Base-by-base conservation (phyloP, 371 early-diverging fungal species). In the Mortierella sp. region DNA sequence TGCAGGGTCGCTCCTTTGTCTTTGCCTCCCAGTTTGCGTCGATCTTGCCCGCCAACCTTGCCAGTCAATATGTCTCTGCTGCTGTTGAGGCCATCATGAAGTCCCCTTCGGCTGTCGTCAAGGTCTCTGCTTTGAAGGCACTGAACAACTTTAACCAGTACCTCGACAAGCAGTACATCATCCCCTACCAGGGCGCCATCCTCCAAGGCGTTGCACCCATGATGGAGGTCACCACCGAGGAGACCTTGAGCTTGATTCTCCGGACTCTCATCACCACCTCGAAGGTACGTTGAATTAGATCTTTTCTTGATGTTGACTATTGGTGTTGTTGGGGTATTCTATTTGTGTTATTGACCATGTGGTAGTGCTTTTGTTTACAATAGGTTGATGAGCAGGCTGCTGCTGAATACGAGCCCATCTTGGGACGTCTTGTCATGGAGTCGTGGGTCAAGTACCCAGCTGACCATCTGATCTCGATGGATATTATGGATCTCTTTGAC, bases 1-100 rank as follows among this genome's bases (percentile, higher is more conserved):
- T 95, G 73, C 96, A 96, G 85, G 96, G 96, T 4, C 94, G 97
- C 26, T 94, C 96, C 2, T 90, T 98, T 61, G 93, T 96, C 14
- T 96, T 97, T 89, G 91, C 95, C 1, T 93, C 94, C 48, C 92
- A 93, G 77, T 94, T 95, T 88, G 93, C 94, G 4, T 87, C 89
- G n/a, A 86, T 91, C 26, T 86, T 96, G 24, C 96, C 96, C 8
- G 74, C 86, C 5, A 88, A 91, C 5, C 87, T 95, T 58, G 89
- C 94, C 0, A 74, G 86, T 8, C 91, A 94, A 45, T 95, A 94
- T 82, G 89, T 97, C 31, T 79, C 88, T 31, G 94, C 94, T 22
- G 91, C 95, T 29, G 93, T 93, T 5, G 87, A 88, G 48, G 95
- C 95, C 0, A 87, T 96, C 44, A 87, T 90, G 71, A 85, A 90